Percentiles rank a stretch among this genome's conserved stretches.
phyloP scores from a whole-genome alignment of 2,329 filamentous ascomycete species.

The Neofusicoccum ribis region DNA sequence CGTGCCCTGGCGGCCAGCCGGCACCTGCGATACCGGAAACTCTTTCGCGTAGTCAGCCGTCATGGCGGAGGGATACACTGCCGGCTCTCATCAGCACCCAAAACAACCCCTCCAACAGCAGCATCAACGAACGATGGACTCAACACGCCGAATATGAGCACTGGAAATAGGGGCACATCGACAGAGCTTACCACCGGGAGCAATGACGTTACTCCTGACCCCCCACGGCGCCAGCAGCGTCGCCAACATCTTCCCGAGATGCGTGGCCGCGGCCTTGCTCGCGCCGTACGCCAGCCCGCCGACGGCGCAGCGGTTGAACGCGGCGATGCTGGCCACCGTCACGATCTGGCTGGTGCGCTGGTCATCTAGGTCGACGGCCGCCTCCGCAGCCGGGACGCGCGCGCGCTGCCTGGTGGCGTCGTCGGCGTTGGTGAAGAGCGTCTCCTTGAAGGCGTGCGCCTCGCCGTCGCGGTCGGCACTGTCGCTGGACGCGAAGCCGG shows the following conservation, averaged over 20 bases:
- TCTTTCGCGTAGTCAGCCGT: conserved; percentile 29
- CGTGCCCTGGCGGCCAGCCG: conserved; percentile 42
- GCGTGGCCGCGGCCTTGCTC: conserved; percentile 45
- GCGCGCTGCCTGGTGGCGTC: conserved; percentile 26
- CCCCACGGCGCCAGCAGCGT: conserved; percentile 36
- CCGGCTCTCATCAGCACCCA: no score
- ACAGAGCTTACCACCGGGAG: conserved; percentile 34
- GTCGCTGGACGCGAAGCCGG: conserved; percentile 21
- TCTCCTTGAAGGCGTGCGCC: background rate
- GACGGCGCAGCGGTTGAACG: conserved; percentile 39
- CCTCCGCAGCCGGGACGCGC: conserved; percentile 24
- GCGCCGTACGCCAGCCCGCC: conserved; percentile 47
- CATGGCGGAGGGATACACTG: conserved; percentile 47
- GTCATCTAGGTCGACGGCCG: conserved; percentile 31
- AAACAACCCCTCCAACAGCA: no score
- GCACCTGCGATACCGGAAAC: conserved; percentile 39
- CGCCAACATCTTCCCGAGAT: conserved; percentile 22
- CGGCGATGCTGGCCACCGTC: conserved; percentile 44
- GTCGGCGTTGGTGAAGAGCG: conserved; percentile 35
- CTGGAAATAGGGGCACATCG: no score
- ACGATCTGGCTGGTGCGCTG: conserved; percentile 48
- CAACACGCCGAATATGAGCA: no score
- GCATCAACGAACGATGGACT: no score
- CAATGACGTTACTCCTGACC: conserved; percentile 50
- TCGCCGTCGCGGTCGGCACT: conserved; percentile 24